A percentile compares a stretch with the other conserved stretches of the same genome.
phyloP scores from a whole-genome alignment of 139 green algal species.

The Dunaliella sp. region DNA sequence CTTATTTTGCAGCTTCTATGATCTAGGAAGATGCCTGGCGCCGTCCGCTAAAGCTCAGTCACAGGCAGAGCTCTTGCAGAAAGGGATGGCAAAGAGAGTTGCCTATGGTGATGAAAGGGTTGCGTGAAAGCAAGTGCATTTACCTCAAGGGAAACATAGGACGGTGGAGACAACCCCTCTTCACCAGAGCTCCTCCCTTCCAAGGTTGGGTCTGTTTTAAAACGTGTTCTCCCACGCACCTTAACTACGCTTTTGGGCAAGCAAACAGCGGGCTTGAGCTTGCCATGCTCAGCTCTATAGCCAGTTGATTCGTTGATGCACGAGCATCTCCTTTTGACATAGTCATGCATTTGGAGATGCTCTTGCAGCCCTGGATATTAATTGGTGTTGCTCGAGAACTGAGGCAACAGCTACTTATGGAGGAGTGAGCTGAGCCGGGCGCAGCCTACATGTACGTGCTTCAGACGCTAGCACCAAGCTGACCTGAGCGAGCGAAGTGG shows the following conservation, averaged over 20 bases:
- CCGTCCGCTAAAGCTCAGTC: too few relatives aligned
- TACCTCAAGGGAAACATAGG: too few relatives aligned
- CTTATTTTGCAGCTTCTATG: too few relatives aligned
- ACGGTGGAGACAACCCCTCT: too few relatives aligned
- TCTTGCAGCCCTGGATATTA: not conserved
- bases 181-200: too few relatives aligned
- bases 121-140: too few relatives aligned
- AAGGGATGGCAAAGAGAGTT: too few relatives aligned
- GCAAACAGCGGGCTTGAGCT: not conserved
- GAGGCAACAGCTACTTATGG: not conserved
- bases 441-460: not conserved
- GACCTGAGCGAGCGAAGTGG: not conserved
- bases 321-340: not conserved
- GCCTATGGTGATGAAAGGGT: too few relatives aligned
- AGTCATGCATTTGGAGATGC: not conserved
- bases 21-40: too few relatives aligned
- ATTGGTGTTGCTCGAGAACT: too few relatives aligned
- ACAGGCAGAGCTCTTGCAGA: too few relatives aligned
- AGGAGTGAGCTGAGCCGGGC: not conserved
- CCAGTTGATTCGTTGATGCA: not conserved
- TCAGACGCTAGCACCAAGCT: not conserved
- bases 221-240: not conserved
- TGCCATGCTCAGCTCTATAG: not conserved
- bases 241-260: not conserved
- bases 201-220: too few relatives aligned